Evolutionary conservation across 83 land plant genomes (phyloP).

Genomic region (Thuja plicata): DNA sequence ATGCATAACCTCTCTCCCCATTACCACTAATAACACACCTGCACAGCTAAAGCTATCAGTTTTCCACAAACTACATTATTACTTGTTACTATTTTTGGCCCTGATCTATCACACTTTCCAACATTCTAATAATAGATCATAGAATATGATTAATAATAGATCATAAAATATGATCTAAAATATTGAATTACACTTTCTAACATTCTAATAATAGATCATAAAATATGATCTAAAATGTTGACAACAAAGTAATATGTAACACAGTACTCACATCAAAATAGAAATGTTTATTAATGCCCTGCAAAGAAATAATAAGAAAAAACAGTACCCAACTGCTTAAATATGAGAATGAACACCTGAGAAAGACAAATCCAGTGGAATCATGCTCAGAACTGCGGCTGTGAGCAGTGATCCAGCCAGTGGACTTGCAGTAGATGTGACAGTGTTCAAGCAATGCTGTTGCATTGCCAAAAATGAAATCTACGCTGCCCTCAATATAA

Average conservation of each 20-base stretch:
- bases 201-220: too few relatives aligned
- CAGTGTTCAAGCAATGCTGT: constrained; percentile 53
- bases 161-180: too few relatives aligned
- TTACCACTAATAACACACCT: constrained; percentile 49
- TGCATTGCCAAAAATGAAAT: constrained; percentile 60
- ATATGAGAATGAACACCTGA: constrained; percentile 17
- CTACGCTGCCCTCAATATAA: constrained; percentile 53
- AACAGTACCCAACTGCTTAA: neutral
- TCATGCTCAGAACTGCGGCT: constrained; percentile 24
- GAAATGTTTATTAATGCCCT: neutral
- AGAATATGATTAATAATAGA: too few relatives aligned
- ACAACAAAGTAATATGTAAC: neutral
- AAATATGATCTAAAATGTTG: too few relatives aligned
- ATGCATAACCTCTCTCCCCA: constrained; percentile 26
- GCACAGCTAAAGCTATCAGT: too few relatives aligned
- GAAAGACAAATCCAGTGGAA: constrained; percentile 43
- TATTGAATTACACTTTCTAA: too few relatives aligned
- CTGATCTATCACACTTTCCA: too few relatives aligned
- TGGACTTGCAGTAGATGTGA: constrained; percentile 51
- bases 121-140: too few relatives aligned
- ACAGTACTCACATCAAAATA: neutral
- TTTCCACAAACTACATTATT: too few relatives aligned
- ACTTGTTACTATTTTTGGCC: too few relatives aligned
- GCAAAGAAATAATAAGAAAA: too few relatives aligned
- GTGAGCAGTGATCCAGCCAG: constrained; percentile 49